A percentile compares a stretch with the other conserved stretches of the same genome.
Conservation (phyloP, 306 rosid species). For the Morella rubra region DNA sequence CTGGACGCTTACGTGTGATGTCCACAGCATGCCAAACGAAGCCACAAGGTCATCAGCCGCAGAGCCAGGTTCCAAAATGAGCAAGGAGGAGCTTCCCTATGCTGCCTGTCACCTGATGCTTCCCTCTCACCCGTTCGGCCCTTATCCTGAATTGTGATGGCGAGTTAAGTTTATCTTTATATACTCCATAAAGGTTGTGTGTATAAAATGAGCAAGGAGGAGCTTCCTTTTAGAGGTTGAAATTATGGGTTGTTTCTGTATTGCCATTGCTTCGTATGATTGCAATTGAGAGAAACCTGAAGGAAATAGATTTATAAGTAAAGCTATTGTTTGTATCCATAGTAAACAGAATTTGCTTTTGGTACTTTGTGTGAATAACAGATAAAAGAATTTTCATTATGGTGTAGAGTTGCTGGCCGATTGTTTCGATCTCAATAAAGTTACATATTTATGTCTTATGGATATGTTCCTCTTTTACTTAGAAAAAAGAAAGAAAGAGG, state of each 20-base stretch:
- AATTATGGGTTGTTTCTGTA: constrained; percentile 6
- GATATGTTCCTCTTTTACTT: too few relatives aligned
- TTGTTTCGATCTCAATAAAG: background rate
- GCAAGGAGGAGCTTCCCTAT: too few relatives aligned
- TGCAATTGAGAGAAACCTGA: constrained; percentile 17
- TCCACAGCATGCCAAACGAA: constrained; percentile 63
- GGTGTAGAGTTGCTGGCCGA: background rate
- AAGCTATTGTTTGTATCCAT: constrained; percentile 30
- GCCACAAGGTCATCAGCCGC: constrained; percentile 38
- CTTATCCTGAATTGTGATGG: background rate
- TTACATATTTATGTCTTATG: background rate
- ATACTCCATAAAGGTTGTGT: constrained; percentile 23
- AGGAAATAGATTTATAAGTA: constrained; percentile 20
- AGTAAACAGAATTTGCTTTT: constrained; percentile 12
- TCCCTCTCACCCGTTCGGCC: constrained; percentile 2
- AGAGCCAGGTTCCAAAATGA: constrained; percentile 39
- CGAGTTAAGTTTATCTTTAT: background rate
- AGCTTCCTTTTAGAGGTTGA: constrained; percentile 20
- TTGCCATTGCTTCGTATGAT: background rate
- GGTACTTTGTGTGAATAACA: background rate
- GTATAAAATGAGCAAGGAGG: constrained; percentile 22
- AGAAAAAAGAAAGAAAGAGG: too few relatives aligned
- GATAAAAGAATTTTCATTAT: background rate
- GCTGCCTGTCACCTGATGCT: background rate
- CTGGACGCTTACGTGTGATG: constrained; percentile 72